These are phyloP conservation scores for Caryopteris hybrid DNA, from an alignment of 305 asterid genomes.

Conservation along the genomic window DNA sequence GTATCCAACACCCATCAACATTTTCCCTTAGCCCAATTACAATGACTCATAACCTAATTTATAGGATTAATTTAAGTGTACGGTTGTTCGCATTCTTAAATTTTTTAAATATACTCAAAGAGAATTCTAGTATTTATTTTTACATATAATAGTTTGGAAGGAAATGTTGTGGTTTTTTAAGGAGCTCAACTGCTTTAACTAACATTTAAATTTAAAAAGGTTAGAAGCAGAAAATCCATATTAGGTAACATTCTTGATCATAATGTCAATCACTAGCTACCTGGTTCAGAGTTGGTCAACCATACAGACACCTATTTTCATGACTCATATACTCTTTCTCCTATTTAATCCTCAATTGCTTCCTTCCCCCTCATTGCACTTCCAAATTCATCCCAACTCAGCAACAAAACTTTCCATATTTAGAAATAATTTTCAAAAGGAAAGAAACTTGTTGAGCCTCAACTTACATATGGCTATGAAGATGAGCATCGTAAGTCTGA, in stretches of 20 bases:
- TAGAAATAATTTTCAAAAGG: not conserved
- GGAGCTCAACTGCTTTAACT: constrained; percentile 68
- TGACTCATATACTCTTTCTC: not conserved
- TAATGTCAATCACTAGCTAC: not conserved
- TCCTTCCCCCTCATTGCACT: constrained; percentile 13
- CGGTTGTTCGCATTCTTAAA: no score
- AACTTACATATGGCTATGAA: constrained; percentile 33
- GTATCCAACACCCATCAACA: no score
- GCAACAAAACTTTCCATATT: not conserved
- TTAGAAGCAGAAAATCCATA: constrained; percentile 1
- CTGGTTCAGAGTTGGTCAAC: constrained; percentile 41
- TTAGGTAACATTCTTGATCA: constrained; percentile 21
- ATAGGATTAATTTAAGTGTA: no score
- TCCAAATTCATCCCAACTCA: no score
- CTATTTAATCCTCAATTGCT: constrained; percentile 16
- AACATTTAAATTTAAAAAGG: constrained; percentile 6
- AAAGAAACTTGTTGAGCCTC: no score
- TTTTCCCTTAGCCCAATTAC: no score
- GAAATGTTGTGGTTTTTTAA: constrained; percentile 32
- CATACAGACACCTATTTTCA: constrained; percentile 14
- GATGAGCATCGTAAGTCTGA: constrained; percentile 8
- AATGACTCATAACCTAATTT: no score
- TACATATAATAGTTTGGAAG: constrained; percentile 23
- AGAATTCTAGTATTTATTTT: no score
- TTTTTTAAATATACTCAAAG: no score